Evolutionary conservation across 768 basidiomycete genomes (phyloP).

Genomic region (Lentinula raphanica): DNA sequence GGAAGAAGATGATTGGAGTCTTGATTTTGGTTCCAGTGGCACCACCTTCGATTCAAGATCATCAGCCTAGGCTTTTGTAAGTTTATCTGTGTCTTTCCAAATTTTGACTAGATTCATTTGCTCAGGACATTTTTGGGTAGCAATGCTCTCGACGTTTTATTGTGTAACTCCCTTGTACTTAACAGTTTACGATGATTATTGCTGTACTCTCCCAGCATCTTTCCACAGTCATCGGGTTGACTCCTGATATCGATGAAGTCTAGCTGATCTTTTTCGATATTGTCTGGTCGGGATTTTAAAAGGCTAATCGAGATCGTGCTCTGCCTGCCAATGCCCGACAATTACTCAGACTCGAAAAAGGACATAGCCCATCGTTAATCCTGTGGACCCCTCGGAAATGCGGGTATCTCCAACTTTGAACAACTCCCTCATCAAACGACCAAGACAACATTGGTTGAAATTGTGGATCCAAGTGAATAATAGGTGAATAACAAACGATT

Average conservation of each 20-base stretch:
- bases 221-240: neutral
- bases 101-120: neutral
- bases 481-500: neutral
- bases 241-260: neutral
- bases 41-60: conserved; percentile 15
- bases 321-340: neutral
- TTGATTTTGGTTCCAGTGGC: conserved; percentile 12
- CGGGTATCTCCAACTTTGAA: neutral
- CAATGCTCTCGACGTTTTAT: neutral
- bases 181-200: neutral
- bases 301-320: neutral
- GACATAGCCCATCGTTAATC: neutral
- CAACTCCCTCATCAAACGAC: neutral
- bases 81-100: neutral
- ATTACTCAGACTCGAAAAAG: neutral
- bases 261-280: neutral
- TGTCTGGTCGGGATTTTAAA: neutral
- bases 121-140: neutral
- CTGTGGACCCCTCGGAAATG: neutral
- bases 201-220: neutral
- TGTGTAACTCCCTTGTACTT: neutral
- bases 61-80: conserved; percentile 6
- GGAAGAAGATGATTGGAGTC: conserved; percentile 41
- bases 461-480: neutral
- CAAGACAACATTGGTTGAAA: neutral